A percentile compares a stretch with the other conserved stretches of the same genome.
Evolutionary conservation across 1,284 basidiomycete species (phyloP).

Genomic region (Fomitiporia mediterranea): DNA sequence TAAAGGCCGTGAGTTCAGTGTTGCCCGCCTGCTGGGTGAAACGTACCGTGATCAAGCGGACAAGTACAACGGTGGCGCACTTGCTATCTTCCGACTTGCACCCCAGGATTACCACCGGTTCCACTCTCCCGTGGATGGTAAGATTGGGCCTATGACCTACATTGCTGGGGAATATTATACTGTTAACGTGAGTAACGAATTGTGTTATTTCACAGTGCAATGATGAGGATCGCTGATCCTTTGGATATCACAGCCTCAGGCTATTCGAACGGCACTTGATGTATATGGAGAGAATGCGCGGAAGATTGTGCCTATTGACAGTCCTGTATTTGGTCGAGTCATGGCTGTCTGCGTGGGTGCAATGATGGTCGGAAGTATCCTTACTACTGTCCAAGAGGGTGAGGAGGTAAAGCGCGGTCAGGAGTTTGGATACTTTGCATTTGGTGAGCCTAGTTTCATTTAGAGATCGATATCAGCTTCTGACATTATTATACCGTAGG

Average conservation of each 20-base stretch:
- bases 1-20: slow-evolving; percentile 91
- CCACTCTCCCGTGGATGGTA: slow-evolving; percentile 88
- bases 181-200: slow-evolving; percentile 61
- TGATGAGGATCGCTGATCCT: neutral
- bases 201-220: slow-evolving; percentile 14
- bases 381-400: slow-evolving; percentile 82
- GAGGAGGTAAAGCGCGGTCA: slow-evolving; percentile 76
- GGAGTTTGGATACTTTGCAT: slow-evolving; percentile 92
- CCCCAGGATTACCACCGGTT: slow-evolving; percentile 98
- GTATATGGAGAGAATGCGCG: slow-evolving; percentile 94
- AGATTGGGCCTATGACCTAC: slow-evolving; percentile 73
- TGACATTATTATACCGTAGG: slow-evolving; percentile 38
- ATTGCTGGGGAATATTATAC: slow-evolving; percentile 90
- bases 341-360: slow-evolving; percentile 89
- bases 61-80: slow-evolving; percentile 70
- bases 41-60: slow-evolving; percentile 64
- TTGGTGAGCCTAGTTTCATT: slow-evolving; percentile 52
- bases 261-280: slow-evolving; percentile 77
- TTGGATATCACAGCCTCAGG: slow-evolving; percentile 59
- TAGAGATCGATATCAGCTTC: slow-evolving; percentile 14
- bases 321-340: slow-evolving; percentile 80
- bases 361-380: slow-evolving; percentile 93
- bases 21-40: slow-evolving; percentile 77
- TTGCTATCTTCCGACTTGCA: slow-evolving; percentile 88
- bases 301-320: slow-evolving; percentile 87